Percentiles rank a stretch among this genome's conserved stretches.
These are phyloP conservation scores for Talaromyces sp. DNA, from an alignment of 2,329 filamentous ascomycete genomes.

Conservation along the genomic window DNA sequence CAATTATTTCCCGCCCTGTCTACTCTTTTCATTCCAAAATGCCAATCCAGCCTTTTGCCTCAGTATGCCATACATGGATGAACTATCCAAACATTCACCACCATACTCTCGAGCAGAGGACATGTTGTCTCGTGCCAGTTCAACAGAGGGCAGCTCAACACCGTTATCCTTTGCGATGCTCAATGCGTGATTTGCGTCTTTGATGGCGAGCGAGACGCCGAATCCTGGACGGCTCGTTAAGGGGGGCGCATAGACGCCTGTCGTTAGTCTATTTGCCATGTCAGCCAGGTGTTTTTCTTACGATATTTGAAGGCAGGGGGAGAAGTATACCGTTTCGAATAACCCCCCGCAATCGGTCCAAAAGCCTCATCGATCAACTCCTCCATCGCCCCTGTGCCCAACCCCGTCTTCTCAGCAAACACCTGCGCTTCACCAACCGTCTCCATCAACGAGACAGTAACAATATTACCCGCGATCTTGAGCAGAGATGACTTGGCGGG, in stretches of 20 bases:
- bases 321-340: slow-evolving; percentile 37
- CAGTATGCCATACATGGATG: slow-evolving; percentile 38
- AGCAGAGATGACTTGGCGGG: slow-evolving; percentile 42
- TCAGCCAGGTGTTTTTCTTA: neutral
- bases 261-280: slow-evolving; percentile 35
- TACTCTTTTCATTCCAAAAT: slow-evolving; percentile 41
- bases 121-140: slow-evolving; percentile 37
- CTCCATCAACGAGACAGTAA: slow-evolving; percentile 46
- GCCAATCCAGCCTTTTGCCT: slow-evolving; percentile 36
- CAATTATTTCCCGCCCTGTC: slow-evolving; percentile 18
- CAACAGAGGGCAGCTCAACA: slow-evolving; percentile 33
- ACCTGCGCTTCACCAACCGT: slow-evolving; percentile 47
- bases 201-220: slow-evolving; percentile 38
- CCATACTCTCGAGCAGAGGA: slow-evolving; percentile 34
- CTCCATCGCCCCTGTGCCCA: slow-evolving; percentile 43
- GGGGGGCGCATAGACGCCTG: slow-evolving; percentile 42
- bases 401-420: slow-evolving; percentile 46
- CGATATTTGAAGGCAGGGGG: neutral
- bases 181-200: slow-evolving; percentile 37
- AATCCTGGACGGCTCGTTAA: slow-evolving; percentile 36
- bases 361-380: slow-evolving; percentile 45
- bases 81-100: slow-evolving; percentile 39
- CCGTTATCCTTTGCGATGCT: slow-evolving; percentile 31
- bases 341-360: slow-evolving; percentile 42
- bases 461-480: slow-evolving; percentile 48